Percentiles rank a stretch among this genome's conserved stretches.
Evolutionary conservation across 2,329 filamentous ascomycete species (phyloP).

Genomic region (Neopestalotiopsis clavispora): DNA sequence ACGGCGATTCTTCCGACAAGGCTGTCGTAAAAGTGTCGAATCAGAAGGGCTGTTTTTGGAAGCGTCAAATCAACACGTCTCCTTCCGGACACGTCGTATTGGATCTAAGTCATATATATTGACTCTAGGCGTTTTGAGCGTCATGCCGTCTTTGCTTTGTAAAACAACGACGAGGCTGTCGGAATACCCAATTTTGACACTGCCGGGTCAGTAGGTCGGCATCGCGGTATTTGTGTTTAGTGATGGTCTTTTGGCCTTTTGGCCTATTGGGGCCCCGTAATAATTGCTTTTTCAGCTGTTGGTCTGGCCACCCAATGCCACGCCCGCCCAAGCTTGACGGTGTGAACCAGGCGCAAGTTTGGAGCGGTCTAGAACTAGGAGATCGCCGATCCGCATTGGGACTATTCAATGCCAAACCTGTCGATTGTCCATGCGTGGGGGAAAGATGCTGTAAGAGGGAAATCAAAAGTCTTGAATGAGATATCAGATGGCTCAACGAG

Average conservation of each 20-base stretch:
- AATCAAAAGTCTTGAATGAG: not conserved
- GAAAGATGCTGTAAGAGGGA: not conserved
- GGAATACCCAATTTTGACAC: not conserved
- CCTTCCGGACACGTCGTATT: not conserved
- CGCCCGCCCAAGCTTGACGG: not conserved
- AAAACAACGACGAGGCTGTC: not conserved
- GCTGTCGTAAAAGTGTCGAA: not conserved
- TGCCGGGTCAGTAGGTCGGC: not conserved
- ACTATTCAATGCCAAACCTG: slow-evolving; percentile 13
- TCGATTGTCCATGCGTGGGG: not conserved
- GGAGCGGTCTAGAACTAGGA: slow-evolving; percentile 2
- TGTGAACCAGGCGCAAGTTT: slow-evolving; percentile 1
- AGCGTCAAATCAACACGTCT: not conserved
- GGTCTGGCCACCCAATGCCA: slow-evolving; percentile 2
- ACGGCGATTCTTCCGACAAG: not conserved
- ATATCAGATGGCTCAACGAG: not conserved
- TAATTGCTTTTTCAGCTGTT: slow-evolving; percentile 9
- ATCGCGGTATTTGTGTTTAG: not conserved
- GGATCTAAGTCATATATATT: not conserved
- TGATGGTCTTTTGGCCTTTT: not conserved
- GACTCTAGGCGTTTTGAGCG: not conserved
- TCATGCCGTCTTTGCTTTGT: not conserved
- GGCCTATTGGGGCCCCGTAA: not conserved
- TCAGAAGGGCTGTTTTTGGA: no score
- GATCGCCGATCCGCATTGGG: slow-evolving; percentile 11